These are phyloP conservation scores for Eimeria praecox DNA, from an alignment of 169 alveolate species.

Conservation along the genomic window DNA sequence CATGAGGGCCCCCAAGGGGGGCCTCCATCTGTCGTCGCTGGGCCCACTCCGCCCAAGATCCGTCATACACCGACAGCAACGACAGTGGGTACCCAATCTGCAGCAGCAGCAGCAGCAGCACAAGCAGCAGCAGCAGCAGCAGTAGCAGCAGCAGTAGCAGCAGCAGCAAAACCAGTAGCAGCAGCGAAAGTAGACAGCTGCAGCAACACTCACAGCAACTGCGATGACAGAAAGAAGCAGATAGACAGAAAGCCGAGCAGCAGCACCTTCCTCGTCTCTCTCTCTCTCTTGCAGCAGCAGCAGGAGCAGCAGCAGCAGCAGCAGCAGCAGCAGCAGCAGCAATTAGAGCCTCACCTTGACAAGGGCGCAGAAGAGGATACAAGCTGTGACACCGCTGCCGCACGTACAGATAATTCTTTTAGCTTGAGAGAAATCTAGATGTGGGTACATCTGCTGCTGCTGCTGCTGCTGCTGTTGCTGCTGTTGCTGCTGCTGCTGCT, in stretches of 20 bases:
- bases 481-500: constrained; percentile 42
- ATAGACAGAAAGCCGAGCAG: no score
- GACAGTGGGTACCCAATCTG: constrained; percentile 45
- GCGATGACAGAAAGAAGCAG: background rate
- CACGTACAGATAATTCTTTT: constrained; percentile 47
- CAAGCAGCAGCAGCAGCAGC: background rate
- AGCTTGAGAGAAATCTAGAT: constrained; percentile 17
- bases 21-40: constrained; percentile 57
- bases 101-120: constrained; percentile 21
- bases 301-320: constrained; percentile 47
- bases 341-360: background rate
- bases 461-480: background rate
- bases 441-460: constrained; percentile 30
- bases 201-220: background rate
- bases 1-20: constrained; percentile 5
- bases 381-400: constrained; percentile 70
- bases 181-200: background rate
- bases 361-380: constrained; percentile 66
- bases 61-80: constrained; percentile 66
- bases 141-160: background rate
- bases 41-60: constrained; percentile 73
- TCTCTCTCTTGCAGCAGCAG: no score
- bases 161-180: background rate
- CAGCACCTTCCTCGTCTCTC: no score
- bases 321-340: constrained; percentile 22